Base-by-base conservation (phyloP, 2,329 filamentous ascomycete species). In the Ascochyta fabae region DNA sequence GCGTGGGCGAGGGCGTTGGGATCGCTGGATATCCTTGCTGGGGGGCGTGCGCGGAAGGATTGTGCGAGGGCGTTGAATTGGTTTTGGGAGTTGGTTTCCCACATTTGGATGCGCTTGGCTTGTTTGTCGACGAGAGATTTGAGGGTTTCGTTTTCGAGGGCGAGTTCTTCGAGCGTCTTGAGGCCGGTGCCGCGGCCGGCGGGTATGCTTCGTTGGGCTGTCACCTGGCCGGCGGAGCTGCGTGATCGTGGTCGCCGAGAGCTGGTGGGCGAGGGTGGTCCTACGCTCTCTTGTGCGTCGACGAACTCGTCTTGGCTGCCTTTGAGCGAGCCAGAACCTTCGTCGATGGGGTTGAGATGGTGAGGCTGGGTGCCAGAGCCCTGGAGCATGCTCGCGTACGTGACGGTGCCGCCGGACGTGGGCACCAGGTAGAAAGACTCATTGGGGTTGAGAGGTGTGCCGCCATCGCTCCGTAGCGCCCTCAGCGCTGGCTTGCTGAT, bases 61-160 rank as follows among this genome's bases (percentile, higher is more conserved):
- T 97, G 92, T 13, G 93, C 91, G 31, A 98, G 83, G 3, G 92
- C 91, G 77, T 93, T 85, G 48, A 89, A 91, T 34, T 90, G 93
- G 60, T 88, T 92, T 76, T 98, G 95, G 0, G 92, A 92, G 66
- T 91, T 93, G 35, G 92, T 88, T 76, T 99, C 94, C 78, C 96
- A 99, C 59, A 92, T 89, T 67, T 95, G 90, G n/a, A 99, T 84
- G 0, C 94, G 86, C 66, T 89, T 91, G 59, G 90, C 91, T 33
- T 97, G 84, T 45, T 91, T 92, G 75, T 98, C 93, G 8, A 96
- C 86, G 65, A 92, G 87, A 53, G 89, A 86, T 68, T 95, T 94
- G 46, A 98, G 83, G 9, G 90, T 90, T 59, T 89, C 85, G 74
- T 98, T 99, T 71, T 98, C 92, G 44, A 94, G 85, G 60, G 89